These are phyloP conservation scores for Ensete glaucum DNA, from an alignment of 176 grass and related monocot species.

Conservation along the genomic window DNA sequence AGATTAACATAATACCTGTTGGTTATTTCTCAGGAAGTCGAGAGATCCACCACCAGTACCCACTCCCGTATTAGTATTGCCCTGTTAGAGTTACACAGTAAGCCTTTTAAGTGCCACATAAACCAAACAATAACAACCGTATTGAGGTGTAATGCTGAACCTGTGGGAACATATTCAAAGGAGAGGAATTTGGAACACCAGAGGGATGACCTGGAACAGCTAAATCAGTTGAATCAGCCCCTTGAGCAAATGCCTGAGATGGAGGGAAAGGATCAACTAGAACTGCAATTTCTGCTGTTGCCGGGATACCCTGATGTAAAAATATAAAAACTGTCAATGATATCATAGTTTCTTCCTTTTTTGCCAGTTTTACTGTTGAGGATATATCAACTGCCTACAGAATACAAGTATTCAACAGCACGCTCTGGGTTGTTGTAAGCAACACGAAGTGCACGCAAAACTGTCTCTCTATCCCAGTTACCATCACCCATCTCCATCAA, in stretches of 20 bases:
- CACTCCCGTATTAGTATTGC: conserved; percentile 38
- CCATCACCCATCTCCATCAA: conserved; percentile 98
- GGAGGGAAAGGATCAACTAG: conserved; percentile 22
- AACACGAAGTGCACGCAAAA: conserved; percentile 63
- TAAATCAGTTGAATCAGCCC: conserved; percentile 24
- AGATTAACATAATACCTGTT: conserved; percentile 50
- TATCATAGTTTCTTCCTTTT: neutral
- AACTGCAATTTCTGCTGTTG: conserved; percentile 63
- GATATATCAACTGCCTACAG: conserved; percentile 37
- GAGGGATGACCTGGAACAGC: conserved; percentile 35
- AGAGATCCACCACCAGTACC: conserved; percentile 64
- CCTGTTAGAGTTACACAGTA: conserved; percentile 35
- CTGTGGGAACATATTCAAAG: conserved; percentile 92
- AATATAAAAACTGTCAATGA: neutral
- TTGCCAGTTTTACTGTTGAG: neutral
- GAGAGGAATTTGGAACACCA: conserved; percentile 68
- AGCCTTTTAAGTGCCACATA: conserved; percentile 17
- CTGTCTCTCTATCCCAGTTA: conserved; percentile 79
- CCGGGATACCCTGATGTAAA: conserved; percentile 71
- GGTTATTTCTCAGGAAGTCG: conserved; percentile 79
- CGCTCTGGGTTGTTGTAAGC: conserved; percentile 98
- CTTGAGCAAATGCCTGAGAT: conserved; percentile 33
- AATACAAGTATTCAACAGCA: conserved; percentile 94
- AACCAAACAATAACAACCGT: conserved; percentile 6
- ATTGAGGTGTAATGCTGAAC: conserved; percentile 26